Evolutionary conservation across 2,329 filamentous ascomycete genomes (phyloP).

Genomic region (Metarhizium robertsii): DNA sequence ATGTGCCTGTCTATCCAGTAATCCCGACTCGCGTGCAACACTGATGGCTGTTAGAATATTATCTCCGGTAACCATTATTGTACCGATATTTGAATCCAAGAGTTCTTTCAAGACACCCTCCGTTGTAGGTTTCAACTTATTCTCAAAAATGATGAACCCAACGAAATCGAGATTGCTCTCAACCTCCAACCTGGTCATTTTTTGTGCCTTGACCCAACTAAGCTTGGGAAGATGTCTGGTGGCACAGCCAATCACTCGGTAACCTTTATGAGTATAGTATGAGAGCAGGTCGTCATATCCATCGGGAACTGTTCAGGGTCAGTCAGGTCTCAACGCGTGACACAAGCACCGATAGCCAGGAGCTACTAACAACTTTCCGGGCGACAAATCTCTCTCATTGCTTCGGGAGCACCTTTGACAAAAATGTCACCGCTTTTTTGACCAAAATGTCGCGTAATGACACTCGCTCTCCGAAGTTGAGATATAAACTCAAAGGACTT

Average conservation of each 20-base stretch:
- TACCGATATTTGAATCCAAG: conserved; percentile 70
- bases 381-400: conserved; percentile 87
- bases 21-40: conserved; percentile 79
- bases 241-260: conserved; percentile 91
- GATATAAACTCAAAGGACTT: conserved; percentile 94
- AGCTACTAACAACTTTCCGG: conserved; percentile 64
- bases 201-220: conserved; percentile 90
- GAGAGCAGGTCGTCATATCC: conserved; percentile 86
- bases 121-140: conserved; percentile 89
- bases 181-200: conserved; percentile 79
- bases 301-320: conserved; percentile 49
- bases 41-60: conserved; percentile 96
- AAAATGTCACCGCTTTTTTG: conserved; percentile 78
- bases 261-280: conserved; percentile 91
- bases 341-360: background rate
- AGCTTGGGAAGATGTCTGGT: conserved; percentile 80
- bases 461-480: conserved; percentile 82
- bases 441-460: conserved; percentile 82
- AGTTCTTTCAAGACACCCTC: conserved; percentile 75
- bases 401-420: conserved; percentile 94
- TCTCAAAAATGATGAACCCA: conserved; percentile 97
- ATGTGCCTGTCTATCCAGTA: conserved; percentile 72
- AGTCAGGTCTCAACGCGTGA: conserved; percentile 1
- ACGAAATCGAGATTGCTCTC: conserved; percentile 80
- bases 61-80: conserved; percentile 95